Evolutionary conservation across 208 protist species (phyloP), one percentile per base, ranked within the genome.

Genomic region (Angomonas ambiguus): DNA sequence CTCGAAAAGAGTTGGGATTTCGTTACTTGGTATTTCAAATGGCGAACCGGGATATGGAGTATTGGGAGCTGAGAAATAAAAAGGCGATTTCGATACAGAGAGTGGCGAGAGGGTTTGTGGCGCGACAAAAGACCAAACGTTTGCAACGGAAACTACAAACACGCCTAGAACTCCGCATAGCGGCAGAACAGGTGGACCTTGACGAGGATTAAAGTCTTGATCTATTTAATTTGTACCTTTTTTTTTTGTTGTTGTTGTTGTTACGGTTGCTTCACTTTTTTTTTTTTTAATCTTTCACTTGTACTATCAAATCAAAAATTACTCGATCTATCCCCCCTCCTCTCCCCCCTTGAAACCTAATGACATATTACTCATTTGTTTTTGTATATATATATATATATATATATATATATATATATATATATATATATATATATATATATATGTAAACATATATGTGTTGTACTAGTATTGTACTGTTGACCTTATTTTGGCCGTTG

Each of bases 51-150:
- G 62, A 80, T 30, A 65, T 83, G 69, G 60, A 61, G 53, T 59
- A 65, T 27, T 87, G 77, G 75, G 74, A 80, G 62, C 49, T 62
- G 66, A 69, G 81, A 1, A 77, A 83, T 58, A 24, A 32, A 11
- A 51, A 62, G 2, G 76, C 81, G 6, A 68, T 87, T 18, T 55
- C 70, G 6, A 69, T 87, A 62, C 81, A 83, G 58, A 62, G 71
- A 33, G 66, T 83, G n/a, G 65, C 77, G 55, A 69, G 81, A 16
- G 76, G 77, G 24, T 87, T 83, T 57, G 70, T 79, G 4, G 74
- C 71, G 3, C 69, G 81, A 1, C 81, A 87, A 57, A 57, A 70
- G 31, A 73, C 62, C 31, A 77, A 76, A 51, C 65, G 71, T 11
- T 30, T 75, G 30, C 74, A 87, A 72, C 70, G 81, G 3, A 77